Conservation (phyloP, 768 basidiomycete genomes). For the Trametes sanguinea region DNA sequence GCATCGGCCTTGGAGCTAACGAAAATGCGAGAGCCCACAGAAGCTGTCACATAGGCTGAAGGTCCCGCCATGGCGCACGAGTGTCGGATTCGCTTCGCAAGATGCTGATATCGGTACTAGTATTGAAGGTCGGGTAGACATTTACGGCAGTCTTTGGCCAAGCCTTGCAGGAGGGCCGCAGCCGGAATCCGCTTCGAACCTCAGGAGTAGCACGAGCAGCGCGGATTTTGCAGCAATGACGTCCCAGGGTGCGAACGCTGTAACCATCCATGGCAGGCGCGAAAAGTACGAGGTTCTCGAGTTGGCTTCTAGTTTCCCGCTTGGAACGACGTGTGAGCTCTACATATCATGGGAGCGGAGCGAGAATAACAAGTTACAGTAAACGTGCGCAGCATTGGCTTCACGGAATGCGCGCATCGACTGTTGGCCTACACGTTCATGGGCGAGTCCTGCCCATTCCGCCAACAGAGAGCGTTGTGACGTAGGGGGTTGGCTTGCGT, state of each 20-base stretch:
- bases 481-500: constrained; percentile 4
- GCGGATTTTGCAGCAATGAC: not conserved
- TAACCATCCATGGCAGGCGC: not conserved
- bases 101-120: not conserved
- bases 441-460: not conserved
- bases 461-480: not conserved
- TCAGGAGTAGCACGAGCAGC: not conserved
- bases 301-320: not conserved
- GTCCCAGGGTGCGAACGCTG: constrained; percentile 4
- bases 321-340: not conserved
- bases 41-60: constrained; percentile 5
- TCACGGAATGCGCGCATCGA: not conserved
- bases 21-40: not conserved
- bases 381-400: constrained; percentile 8
- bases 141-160: not conserved
- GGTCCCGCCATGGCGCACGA: not conserved
- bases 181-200: not conserved
- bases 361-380: constrained; percentile 4
- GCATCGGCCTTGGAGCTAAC: not conserved
- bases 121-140: no score
- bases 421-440: not conserved
- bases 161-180: not conserved
- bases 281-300: not conserved
- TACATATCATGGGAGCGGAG: constrained; percentile 4
- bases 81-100: not conserved